phyloP scores from a whole-genome alignment of 495 filamentous ascomycete species.

The Penicillium flavigenum region DNA sequence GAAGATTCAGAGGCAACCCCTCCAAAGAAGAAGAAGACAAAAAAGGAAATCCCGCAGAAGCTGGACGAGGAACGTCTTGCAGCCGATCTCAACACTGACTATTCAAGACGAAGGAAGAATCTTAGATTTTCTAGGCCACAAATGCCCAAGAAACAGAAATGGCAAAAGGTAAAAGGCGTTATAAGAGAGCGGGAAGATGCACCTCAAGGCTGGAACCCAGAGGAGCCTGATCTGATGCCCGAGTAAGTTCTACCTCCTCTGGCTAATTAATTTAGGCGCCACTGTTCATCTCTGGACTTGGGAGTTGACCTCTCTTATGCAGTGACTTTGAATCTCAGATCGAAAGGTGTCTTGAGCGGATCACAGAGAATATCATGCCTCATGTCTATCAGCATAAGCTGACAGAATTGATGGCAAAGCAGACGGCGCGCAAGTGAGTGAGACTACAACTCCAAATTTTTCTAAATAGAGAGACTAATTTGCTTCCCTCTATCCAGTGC shows the following conservation, averaged over 20 bases:
- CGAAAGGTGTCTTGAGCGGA: slow-evolving; percentile 10
- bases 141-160: not conserved
- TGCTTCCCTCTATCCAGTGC: not conserved
- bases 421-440: not conserved
- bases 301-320: not conserved
- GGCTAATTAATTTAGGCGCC: not conserved
- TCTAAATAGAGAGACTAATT: not conserved
- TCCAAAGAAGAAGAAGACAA: not conserved
- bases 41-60: not conserved
- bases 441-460: not conserved
- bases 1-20: not conserved
- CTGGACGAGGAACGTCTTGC: not conserved
- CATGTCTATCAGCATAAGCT: slow-evolving; percentile 9
- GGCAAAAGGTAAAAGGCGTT: not conserved
- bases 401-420: not conserved
- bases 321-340: slow-evolving; percentile 21
- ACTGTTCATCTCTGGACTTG: not conserved
- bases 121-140: not conserved
- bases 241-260: slow-evolving; percentile 1
- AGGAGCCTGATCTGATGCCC: slow-evolving; percentile 14
- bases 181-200: not conserved
- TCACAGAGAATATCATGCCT: slow-evolving; percentile 18
- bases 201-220: slow-evolving; percentile 11
- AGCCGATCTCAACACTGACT: not conserved
- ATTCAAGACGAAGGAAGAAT: not conserved